These are phyloP conservation scores for Karstenula rhodostoma DNA, from an alignment of 2,329 filamentous ascomycete species.

Conservation along the genomic window DNA sequence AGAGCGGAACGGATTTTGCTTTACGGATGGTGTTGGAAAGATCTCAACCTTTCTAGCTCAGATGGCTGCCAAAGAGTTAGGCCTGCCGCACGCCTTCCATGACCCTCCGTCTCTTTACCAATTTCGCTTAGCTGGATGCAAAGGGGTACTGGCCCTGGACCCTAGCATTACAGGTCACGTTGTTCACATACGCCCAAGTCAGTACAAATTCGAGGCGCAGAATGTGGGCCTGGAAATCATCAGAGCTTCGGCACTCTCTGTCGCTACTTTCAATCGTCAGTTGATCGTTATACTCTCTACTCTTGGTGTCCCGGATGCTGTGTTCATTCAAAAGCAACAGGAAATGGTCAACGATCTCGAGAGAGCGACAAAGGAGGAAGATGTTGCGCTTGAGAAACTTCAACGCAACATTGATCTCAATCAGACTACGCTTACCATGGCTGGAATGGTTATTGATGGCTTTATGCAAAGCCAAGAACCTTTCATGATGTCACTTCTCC, in stretches of 20 bases:
- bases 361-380: conserved; percentile 71
- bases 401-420: conserved; percentile 84
- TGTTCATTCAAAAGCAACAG: conserved; percentile 74
- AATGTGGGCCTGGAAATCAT: conserved; percentile 85
- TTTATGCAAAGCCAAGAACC: conserved; percentile 81
- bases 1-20: conserved; percentile 71
- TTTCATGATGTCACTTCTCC: conserved; percentile 80
- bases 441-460: conserved; percentile 77
- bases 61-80: conserved; percentile 76
- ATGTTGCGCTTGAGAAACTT: conserved; percentile 72
- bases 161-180: conserved; percentile 71
- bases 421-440: conserved; percentile 76
- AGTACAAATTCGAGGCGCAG: conserved; percentile 81
- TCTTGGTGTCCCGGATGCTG: conserved; percentile 72
- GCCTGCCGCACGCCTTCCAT: conserved; percentile 61
- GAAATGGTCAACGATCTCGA: conserved; percentile 74
- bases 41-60: conserved; percentile 81
- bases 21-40: conserved; percentile 92
- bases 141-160: conserved; percentile 84
- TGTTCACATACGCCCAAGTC: conserved; percentile 81
- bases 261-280: conserved; percentile 86
- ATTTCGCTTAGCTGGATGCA: conserved; percentile 90
- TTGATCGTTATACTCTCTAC: conserved; percentile 84
- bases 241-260: conserved; percentile 76
- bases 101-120: conserved; percentile 83